These are phyloP conservation scores for Ustilago sp. DNA, from an alignment of 1,284 basidiomycete genomes.

Conservation along the genomic window DNA sequence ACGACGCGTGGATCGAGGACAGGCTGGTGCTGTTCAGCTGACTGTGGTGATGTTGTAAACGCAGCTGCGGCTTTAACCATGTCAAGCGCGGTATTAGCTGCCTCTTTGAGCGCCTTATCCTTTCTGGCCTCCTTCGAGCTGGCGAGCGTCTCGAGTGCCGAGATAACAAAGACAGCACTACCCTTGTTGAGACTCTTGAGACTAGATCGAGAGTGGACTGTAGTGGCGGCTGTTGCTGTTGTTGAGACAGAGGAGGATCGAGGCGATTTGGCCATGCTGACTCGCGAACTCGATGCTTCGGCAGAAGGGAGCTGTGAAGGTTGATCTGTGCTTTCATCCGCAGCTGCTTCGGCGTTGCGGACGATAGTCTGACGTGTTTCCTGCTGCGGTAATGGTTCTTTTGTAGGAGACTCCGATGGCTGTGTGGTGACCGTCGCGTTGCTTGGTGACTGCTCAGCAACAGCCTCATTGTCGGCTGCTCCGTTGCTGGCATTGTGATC, in stretches of 20 bases:
- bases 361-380: conserved; percentile 17
- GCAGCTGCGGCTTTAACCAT: conserved; percentile 62
- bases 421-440: conserved; percentile 7
- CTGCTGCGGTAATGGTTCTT: conserved; percentile 18
- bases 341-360: conserved; percentile 8
- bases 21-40: conserved; percentile 33
- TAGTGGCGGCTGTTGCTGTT: conserved; percentile 42
- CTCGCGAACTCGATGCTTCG: conserved; percentile 29
- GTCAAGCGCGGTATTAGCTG: conserved; percentile 59
- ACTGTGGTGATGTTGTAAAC: conserved; percentile 24
- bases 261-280: conserved; percentile 37
- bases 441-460: conserved; percentile 1
- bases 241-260: conserved; percentile 51
- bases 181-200: conserved; percentile 59
- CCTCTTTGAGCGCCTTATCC: conserved; percentile 64
- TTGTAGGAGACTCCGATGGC: conserved; percentile 24
- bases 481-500: conserved; percentile 1
- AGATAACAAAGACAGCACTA: conserved; percentile 66
- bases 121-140: conserved; percentile 63
- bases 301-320: conserved; percentile 9
- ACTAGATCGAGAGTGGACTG: conserved; percentile 54
- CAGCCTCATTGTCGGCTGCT: neutral
- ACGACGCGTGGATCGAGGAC: conserved; percentile 66
- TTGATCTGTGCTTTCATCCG: conserved; percentile 5
- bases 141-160: conserved; percentile 63